Evolutionary conservation across 2,329 filamentous ascomycete species (phyloP), one percentile per base, ranked within the genome.

Genomic region (Ophiobolus disseminans): DNA sequence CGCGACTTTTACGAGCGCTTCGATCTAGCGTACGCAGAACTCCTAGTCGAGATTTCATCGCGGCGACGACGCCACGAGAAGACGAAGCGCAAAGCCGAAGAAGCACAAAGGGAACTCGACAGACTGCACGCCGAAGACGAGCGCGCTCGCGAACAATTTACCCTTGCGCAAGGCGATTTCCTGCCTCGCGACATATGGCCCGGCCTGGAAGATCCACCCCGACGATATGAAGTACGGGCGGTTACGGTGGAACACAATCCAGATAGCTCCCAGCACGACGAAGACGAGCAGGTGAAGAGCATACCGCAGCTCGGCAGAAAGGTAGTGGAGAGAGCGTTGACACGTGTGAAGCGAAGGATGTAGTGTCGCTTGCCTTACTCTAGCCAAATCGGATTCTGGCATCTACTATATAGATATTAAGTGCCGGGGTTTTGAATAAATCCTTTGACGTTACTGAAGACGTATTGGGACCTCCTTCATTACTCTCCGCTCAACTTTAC

Each of bases 161-260:
- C 89, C 25, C 80, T 86, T 21, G 88, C 96, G 34, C 87, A 94
- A 10, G 92, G 91, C 6, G 90, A 95, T 56, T 96, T 86, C 68
- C 75, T 99, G 9, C 94, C 94, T 0, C 86, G 87, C 0, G 91
- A 97, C 69, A 84, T 97, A 17, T 97, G 91, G 91, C 86, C 86
- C 0, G 89, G 87, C 1, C 39, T 73, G 37, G 58, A 62, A 39
- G 69, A 72, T 43, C 61, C 65, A n/a, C 69, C 70, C 8, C 53
- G 67, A 22, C 62, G 57, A 41, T 74, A 72, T 39, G 65, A 71
- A 46, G 65, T 74, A 6, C 61, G 50, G n/a, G 48, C 62, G 13
- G 52, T 71, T 14, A 44, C 55, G n/a, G 2, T 20, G 47, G 7
- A 23, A 45, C n/a, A 34, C 44, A 3, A 59, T 56, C 1, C 51